Evolutionary conservation across 768 basidiomycete genomes (phyloP), one percentile per base, ranked within the genome.

Genomic region (Pleurotus platypus): DNA sequence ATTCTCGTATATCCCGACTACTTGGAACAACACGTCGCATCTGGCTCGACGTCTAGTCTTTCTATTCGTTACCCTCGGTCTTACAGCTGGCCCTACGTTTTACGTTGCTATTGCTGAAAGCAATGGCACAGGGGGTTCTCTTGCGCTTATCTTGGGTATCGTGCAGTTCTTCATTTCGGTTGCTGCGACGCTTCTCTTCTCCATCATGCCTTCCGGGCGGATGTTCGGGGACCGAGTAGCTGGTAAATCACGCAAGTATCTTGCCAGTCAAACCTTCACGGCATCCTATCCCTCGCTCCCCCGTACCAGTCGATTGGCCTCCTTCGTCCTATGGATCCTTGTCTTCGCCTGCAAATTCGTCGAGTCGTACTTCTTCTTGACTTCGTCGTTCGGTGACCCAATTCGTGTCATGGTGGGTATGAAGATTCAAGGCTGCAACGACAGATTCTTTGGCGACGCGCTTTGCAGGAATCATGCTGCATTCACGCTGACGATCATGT

Each of bases 171-270:
- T 87, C 76, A 92, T 98, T 58, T 91, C 95, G 22, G 87, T 93
- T 49, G 73, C 86, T 55, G 92, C 89, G 6, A 92, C 92, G 1
- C 75, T 95, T 53, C 79, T 95, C 6, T 98, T 98, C 69, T 84
- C 92, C 22, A 79, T 92, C 67, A 84, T 99, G 73, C 97, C 97
- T 0, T 97, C 94, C 1, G 97, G 94, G 0, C 86, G 96, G 16
- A 98, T 98, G 94, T 99, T 99, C 67, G 97, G 97, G 30, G 97
- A 99, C 70, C 85, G 96, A 55, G 97, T 99, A 0, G 92, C 90
- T 0, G 90, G 96, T 50, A 98, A 96, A 75, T 88, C 87, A 12
- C 79, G 97, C 62, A 99, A 99, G 69, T 98, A 99, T 70, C 89
- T 99, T 46, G 97, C 97, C 6, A 94, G 89, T 61, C 97, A 99